Evolutionary conservation across 169 alveolate genomes (phyloP), one percentile per base, ranked within the genome.

Genomic region (Blepharisma undulans): DNA sequence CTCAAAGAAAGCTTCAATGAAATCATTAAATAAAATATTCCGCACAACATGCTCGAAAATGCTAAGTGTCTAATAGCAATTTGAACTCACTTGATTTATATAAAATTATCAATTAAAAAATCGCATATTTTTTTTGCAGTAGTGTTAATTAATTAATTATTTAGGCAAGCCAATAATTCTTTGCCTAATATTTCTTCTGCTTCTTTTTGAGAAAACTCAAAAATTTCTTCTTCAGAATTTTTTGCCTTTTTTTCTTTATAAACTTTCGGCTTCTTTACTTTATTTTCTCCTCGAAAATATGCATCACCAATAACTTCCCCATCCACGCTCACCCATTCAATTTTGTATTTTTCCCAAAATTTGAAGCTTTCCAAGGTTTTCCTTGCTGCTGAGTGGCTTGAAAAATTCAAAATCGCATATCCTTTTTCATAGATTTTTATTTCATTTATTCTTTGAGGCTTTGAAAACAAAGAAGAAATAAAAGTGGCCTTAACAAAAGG

Each of bases 341-440:
- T 22, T 59, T 84, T 84, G 18, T 22, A 84, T 25, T 32, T 22
- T 21, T 60, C 32, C 89, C 89, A 84, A 22, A 19, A 21, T 21
- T 10, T 22, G n/a, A 86, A 86, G 8, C 84, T 22, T 60, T 86
- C 91, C 25, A 86, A n/a, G 29, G 91, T 72, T 27, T 86, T 86
- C 29, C 91, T 61, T 25, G 91, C 91, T 21, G 91, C 82, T 6
- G 91, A 86, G 84, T 86, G 91, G 72, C 74, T 71, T n/a, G 48
- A n/a, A 32, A 86, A 86, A 29, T 27, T 86, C 61, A 86, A 19
- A n/a, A 86, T 30, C 5, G 84, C 91, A 27, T 86, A 72, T n/a
- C 80, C 80, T 74, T 74, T 29, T 0, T 5, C 33, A 74, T 74
- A 18, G 12, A 74, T 22, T 74, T 74, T 29, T 25, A 74, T 29